Conservation (phyloP, 805 yeast species). For the Pichia cabralensis region DNA sequence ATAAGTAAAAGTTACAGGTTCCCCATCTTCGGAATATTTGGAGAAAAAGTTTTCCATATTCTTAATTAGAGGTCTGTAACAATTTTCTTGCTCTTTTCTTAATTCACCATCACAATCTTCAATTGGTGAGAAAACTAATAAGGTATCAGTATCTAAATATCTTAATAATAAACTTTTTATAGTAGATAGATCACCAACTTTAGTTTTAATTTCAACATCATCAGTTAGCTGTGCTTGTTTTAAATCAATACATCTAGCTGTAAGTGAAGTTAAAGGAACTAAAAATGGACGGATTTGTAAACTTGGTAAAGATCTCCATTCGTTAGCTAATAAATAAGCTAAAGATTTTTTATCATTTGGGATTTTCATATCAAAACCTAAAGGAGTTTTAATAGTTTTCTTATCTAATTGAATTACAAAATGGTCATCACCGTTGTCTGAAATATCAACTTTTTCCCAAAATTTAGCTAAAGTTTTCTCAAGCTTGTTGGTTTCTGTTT, state of each 20-base stretch:
- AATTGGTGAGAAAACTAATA: constrained; percentile 73
- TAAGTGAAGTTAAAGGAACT: constrained; percentile 80
- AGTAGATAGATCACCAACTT: constrained; percentile 51
- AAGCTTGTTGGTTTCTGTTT: constrained; percentile 57
- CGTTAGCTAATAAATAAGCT: constrained; percentile 72
- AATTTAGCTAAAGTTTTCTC: constrained; percentile 62
- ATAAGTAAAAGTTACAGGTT: constrained; percentile 34
- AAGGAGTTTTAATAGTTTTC: constrained; percentile 75
- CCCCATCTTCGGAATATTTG: constrained; percentile 24
- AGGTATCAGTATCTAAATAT: constrained; percentile 89
- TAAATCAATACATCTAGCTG: constrained; percentile 81
- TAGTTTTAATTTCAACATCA: constrained; percentile 41
- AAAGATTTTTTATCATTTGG: constrained; percentile 50
- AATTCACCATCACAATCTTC: constrained; percentile 77
- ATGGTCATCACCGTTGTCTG: constrained; percentile 22
- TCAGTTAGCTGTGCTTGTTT: constrained; percentile 28
- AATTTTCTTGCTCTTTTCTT: constrained; percentile 68
- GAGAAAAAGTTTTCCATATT: constrained; percentile 56
- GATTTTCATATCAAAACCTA: constrained; percentile 59
- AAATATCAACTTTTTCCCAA: constrained; percentile 63
- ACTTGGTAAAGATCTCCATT: constrained; percentile 71
- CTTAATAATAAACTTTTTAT: constrained; percentile 56
- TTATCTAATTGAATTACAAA: constrained; percentile 58
- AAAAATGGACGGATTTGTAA: constrained; percentile 64
- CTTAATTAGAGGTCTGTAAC: constrained; percentile 63